Evolutionary conservation across 345 rosid genomes (phyloP).

Genomic region (Moringa oleifera): DNA sequence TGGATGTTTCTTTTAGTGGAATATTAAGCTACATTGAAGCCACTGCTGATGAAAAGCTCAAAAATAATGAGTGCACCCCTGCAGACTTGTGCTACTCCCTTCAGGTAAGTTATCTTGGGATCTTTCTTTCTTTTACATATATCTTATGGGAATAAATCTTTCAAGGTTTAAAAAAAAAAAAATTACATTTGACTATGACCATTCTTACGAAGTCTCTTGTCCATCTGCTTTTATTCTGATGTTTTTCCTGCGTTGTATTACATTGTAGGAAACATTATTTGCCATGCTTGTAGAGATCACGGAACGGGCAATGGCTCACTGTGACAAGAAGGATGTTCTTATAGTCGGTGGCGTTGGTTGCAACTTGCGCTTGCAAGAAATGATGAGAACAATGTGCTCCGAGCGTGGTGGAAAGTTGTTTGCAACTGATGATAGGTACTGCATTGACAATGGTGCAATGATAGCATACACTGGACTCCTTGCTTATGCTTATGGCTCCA

Average conservation of each 20-base stretch:
- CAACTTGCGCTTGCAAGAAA: slow-evolving; percentile 86
- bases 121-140: too few species aligned
- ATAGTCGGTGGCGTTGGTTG: slow-evolving; percentile 98
- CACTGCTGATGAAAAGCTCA: slow-evolving; percentile 77
- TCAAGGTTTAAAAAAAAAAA: too few species aligned
- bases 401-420: slow-evolving; percentile 78
- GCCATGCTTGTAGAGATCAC: slow-evolving; percentile 99
- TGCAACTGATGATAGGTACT: slow-evolving; percentile 91
- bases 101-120: slow-evolving; percentile 42
- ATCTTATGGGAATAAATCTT: too few species aligned
- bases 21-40: slow-evolving; percentile 87
- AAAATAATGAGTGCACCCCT: slow-evolving; percentile 76
- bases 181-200: neutral
- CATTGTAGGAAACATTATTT: slow-evolving; percentile 67
- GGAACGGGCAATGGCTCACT: slow-evolving; percentile 95
- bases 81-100: slow-evolving; percentile 95
- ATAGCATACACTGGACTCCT: slow-evolving; percentile 94
- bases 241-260: neutral
- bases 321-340: slow-evolving; percentile 85
- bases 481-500: slow-evolving; percentile 57
- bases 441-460: slow-evolving; percentile 96
- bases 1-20: slow-evolving; percentile 98
- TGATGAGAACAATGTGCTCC: slow-evolving; percentile 94
- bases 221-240: neutral
- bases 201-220: neutral